phyloP scores from a whole-genome alignment of 768 basidiomycete genomes.

The Serendipita indica region DNA sequence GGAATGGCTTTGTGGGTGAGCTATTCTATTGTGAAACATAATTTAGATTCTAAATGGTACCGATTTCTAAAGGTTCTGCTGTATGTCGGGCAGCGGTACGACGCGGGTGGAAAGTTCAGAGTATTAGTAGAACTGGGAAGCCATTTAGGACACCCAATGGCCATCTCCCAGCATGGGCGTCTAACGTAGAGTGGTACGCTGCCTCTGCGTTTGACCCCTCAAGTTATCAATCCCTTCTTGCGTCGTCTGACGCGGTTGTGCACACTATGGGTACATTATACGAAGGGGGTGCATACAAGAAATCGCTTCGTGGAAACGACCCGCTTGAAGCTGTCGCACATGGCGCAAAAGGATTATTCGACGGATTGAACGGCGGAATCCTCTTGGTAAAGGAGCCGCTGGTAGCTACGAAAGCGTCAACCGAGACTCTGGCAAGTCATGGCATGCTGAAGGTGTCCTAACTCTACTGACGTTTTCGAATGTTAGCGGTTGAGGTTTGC shows the following conservation, averaged over 20 bases:
- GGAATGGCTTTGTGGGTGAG: conserved; percentile 91
- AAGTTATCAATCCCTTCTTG: conserved; percentile 54
- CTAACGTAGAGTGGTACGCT: conserved; percentile 73
- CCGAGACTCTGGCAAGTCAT: conserved; percentile 66
- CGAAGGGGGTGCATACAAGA: conserved; percentile 72
- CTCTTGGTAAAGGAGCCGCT: conserved; percentile 19
- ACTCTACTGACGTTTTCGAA: conserved; percentile 9
- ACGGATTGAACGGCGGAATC: conserved; percentile 19
- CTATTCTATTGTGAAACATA: background rate
- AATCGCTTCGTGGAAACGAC: conserved; percentile 38
- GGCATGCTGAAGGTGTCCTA: conserved; percentile 11
- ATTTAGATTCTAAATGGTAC: background rate
- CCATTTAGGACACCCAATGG: conserved; percentile 84
- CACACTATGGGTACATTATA: conserved; percentile 88
- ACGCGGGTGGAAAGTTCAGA: conserved; percentile 74
- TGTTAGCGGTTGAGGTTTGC: conserved; percentile 61
- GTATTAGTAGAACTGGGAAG: conserved; percentile 53
- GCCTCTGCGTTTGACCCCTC: conserved; percentile 71
- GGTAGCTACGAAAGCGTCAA: conserved; percentile 69
- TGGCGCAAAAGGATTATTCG: background rate
- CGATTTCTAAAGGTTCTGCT: conserved; percentile 55
- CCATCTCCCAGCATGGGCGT: conserved; percentile 74
- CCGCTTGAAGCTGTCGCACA: background rate
- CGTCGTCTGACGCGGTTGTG: conserved; percentile 60
- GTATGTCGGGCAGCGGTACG: conserved; percentile 79